Evolutionary conservation across 768 basidiomycete species (phyloP), one percentile per base, ranked within the genome.

Genomic region (Boletus sp.): DNA sequence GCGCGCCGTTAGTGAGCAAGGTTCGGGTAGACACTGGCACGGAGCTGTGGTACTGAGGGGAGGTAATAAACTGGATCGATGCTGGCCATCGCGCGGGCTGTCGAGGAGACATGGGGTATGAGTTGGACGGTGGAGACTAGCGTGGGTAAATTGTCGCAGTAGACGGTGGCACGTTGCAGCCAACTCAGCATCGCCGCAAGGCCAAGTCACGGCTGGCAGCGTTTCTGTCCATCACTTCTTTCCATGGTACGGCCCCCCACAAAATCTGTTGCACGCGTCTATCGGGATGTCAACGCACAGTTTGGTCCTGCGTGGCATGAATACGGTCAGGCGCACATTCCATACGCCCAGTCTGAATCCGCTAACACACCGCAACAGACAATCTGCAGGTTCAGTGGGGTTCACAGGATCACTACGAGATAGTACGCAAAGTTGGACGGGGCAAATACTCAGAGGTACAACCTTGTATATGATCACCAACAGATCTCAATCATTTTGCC

Each of bases 311-410:
- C 90, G 59, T 97, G 94, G 94, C 87, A 93, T 70, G 94, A 97
- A 82, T 97, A 97, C 70, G 94, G 94, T 95, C 61, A 63, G 77
- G 68, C 57, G 30, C 19, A 39, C 53, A 4, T 30, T 6, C 21
- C 61, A 11, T 37, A 23, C 42, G n/a, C 32, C 37, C 7, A 30
- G 7, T 34, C 52, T 40, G 25, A 44, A 33, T 39, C 29, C 38
- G 13, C 64, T 69, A 17, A 67, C 41, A 27, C 59, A 47, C 55
- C 58, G 45, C 60, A 59, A 56, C 67, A 93, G 92, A 98, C 79
- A 95, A 94, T 71, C 80, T 98, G 13, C 91, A 93, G 73, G 90
- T 98, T n/a, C 90, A 94, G 63, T 98, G 94, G 94, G 94, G 94
- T 50, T 83, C 88, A 7, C 94, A 98, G 75, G 94, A 97, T 74